phyloP scores from a whole-genome alignment of 1,284 basidiomycete species.

The Vanrija humicola region DNA sequence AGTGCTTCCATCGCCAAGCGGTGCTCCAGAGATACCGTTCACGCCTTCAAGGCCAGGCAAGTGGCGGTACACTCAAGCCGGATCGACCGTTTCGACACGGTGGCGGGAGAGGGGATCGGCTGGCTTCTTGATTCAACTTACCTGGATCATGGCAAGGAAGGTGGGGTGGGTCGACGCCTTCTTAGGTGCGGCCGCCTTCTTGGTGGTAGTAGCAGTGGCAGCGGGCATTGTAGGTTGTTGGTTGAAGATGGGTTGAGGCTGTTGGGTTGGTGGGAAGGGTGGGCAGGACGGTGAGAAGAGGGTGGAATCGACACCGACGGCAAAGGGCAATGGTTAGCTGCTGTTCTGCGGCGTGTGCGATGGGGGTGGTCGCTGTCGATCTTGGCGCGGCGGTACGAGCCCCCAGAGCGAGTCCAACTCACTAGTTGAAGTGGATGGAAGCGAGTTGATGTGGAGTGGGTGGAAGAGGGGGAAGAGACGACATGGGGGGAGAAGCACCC shows the following conservation, averaged over 20 bases:
- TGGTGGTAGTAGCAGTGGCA: conserved; percentile 25
- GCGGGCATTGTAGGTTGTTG: conserved; percentile 36
- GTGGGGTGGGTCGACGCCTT: conserved; percentile 47
- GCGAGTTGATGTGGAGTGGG: neutral
- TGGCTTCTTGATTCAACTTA: conserved; percentile 21
- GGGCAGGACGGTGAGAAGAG: neutral
- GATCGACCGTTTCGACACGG: too few relatives aligned
- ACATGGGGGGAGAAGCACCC: neutral
- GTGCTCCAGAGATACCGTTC: too few relatives aligned
- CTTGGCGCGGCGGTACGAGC: neutral
- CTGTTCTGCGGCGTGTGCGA: neutral
- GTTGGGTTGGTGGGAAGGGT: neutral
- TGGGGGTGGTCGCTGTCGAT: neutral
- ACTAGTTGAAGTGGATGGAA: neutral
- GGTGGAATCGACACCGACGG: neutral
- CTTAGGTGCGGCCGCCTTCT: conserved; percentile 39
- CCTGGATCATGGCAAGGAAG: conserved; percentile 51
- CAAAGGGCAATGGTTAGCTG: neutral
- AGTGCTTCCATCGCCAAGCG: too few relatives aligned
- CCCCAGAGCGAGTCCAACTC: neutral
- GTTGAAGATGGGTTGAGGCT: neutral
- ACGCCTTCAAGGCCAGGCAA: too few relatives aligned
- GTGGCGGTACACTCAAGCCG: too few relatives aligned
- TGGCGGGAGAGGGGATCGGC: too few relatives aligned
- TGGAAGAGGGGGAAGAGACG: conserved; percentile 7